Base-by-base conservation (phyloP, 1,139 yeast species). In the Kodamaea suecica region DNA sequence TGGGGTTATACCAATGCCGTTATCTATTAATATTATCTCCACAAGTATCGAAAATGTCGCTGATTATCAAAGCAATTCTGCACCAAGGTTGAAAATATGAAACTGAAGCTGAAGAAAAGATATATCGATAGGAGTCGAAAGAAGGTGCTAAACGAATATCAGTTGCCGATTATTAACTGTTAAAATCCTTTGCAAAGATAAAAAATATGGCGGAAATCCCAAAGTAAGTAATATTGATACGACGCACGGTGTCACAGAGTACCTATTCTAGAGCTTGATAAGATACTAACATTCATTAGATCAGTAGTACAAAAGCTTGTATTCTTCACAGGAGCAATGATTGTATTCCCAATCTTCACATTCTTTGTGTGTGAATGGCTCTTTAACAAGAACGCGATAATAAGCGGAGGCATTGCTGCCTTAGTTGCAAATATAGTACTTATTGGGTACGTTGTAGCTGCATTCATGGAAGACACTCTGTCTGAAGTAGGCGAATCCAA, bases 351-450 rank as follows among this genome's bases (percentile, higher is more conserved):
- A 7, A 53, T 92, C 47, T 41, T 73, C 31, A 66, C 87, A 2
- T 92, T 92, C 61, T 92, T 90, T 59, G 44, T 70, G 6, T 61
- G 76, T 23, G 87, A 83, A 51, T 69, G 66, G 48, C 47, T 73
- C 19, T 43, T 68, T 44, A 74, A 60, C 31, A 61, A 63, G 36
- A 84, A 78, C 50, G 76, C 95, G 4, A 63, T 88, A 11, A 64
- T 82, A 31, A 84, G 95, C 36, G 98, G 98, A 23, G 96, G 96
- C 4, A 55, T 81, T 12, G 95, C 97, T 21, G 97, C 97, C 0
- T 66, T 80, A 13, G 79, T 80, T 33, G 97, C 97, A 30, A 92
- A 92, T 55, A 62, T 85, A 10, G 97, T 92, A 24, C 71, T 92
- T 47, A 76, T 90, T 37, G 92, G 90, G 2, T 92, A 86, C 54